Percentiles rank a stretch among this genome's conserved stretches.
Conservation (phyloP, 2,329 filamentous ascomycete species). For the Penicillium sp. region DNA sequence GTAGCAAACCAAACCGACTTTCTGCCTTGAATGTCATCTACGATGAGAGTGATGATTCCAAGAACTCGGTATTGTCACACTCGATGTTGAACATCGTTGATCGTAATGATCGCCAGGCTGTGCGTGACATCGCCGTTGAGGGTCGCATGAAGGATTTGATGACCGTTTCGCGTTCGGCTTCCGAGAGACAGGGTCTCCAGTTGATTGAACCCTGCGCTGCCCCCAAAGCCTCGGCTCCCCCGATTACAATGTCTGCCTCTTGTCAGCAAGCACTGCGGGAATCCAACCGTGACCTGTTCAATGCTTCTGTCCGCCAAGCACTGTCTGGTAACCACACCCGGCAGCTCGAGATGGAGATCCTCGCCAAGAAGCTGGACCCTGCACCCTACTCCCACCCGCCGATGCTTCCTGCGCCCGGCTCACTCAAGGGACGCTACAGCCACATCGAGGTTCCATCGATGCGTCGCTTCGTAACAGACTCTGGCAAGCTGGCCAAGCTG, state of each 20-base stretch:
- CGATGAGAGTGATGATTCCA: slow-evolving; percentile 57
- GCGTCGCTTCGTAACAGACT: slow-evolving; percentile 96
- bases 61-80: slow-evolving; percentile 69
- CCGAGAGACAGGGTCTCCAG: slow-evolving; percentile 69
- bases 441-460: slow-evolving; percentile 94
- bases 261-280: slow-evolving; percentile 67
- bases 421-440: slow-evolving; percentile 80
- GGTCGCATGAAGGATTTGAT: slow-evolving; percentile 74
- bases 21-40: slow-evolving; percentile 69
- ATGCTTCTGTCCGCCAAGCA: slow-evolving; percentile 69
- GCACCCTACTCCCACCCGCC: slow-evolving; percentile 59
- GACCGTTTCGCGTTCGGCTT: slow-evolving; percentile 71
- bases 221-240: slow-evolving; percentile 79
- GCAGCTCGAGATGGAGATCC: slow-evolving; percentile 69
- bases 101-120: slow-evolving; percentile 64
- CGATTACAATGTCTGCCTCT: slow-evolving; percentile 76
- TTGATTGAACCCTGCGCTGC: slow-evolving; percentile 79
- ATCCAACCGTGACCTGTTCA: slow-evolving; percentile 73
- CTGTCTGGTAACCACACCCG: slow-evolving; percentile 66
- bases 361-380: slow-evolving; percentile 71
- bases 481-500: slow-evolving; percentile 89
- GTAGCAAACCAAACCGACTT: slow-evolving; percentile 57
- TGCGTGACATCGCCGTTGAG: slow-evolving; percentile 70
- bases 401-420: slow-evolving; percentile 76
- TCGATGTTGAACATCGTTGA: slow-evolving; percentile 79